These are phyloP conservation scores for Oryza longistaminata DNA, from an alignment of 176 grass and related monocot genomes.

Conservation along the genomic window DNA sequence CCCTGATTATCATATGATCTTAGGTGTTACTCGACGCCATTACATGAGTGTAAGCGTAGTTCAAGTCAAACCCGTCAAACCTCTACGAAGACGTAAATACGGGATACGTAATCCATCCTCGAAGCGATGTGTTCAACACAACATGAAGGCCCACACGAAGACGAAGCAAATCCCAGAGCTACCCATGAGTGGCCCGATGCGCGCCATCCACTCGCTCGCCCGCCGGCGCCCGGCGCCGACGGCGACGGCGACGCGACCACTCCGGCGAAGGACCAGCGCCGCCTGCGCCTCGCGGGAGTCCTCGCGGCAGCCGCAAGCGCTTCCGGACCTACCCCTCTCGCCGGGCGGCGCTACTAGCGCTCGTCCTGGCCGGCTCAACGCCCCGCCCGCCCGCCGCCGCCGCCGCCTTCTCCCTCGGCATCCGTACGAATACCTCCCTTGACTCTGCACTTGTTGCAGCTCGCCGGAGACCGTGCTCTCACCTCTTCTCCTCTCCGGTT, in stretches of 20 bases:
- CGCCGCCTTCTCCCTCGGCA: constrained; percentile 66
- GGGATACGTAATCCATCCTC: no score
- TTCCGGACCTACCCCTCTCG: constrained; percentile 20
- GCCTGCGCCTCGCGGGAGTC: neutral
- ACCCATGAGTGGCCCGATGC: neutral
- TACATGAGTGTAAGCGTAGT: no score
- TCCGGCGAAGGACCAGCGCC: neutral
- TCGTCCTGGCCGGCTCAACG: constrained; percentile 39
- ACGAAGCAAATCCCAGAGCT: neutral
- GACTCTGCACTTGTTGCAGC: neutral
- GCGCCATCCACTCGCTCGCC: constrained; percentile 49
- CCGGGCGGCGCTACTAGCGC: constrained; percentile 42
- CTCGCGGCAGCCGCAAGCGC: neutral
- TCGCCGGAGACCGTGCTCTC: neutral
- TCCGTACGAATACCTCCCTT: constrained; percentile 43
- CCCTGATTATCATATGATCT: no score
- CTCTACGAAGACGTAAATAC: no score
- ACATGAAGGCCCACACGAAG: no score
- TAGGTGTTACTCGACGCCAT: no score
- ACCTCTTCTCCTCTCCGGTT: neutral
- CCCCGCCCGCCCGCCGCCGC: constrained; percentile 21
- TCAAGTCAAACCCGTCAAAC: no score
- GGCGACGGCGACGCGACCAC: constrained; percentile 4
- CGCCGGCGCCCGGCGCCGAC: neutral
- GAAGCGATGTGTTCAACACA: no score